These are phyloP conservation scores for Vaccinium vitisidaea DNA, from an alignment of 148 eudicot species.

Conservation along the genomic window DNA sequence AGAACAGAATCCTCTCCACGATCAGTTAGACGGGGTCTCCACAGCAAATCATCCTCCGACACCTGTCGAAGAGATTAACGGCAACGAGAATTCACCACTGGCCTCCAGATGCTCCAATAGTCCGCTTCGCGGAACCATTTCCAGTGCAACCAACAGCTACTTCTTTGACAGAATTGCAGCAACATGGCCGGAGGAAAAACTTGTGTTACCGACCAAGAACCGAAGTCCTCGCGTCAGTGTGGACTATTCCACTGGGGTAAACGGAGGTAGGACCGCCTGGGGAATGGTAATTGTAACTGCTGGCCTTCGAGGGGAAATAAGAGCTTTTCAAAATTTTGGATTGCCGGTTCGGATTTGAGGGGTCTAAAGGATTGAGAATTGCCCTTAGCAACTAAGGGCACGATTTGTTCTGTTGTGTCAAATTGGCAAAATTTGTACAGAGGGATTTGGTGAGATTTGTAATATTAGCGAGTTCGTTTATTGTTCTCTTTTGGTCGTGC, in stretches of 20 bases:
- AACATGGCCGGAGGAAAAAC: constrained; percentile 96
- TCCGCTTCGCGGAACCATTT: constrained; percentile 60
- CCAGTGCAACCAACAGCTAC: constrained; percentile 62
- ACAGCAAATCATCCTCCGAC: constrained; percentile 31
- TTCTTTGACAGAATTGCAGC: constrained; percentile 78
- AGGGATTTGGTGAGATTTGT: constrained; percentile 44
- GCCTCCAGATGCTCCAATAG: constrained; percentile 41
- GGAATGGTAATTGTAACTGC: constrained; percentile 95
- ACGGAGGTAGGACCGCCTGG: constrained; percentile 79
- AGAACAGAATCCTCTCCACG: constrained; percentile 35
- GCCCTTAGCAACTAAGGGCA: background rate
- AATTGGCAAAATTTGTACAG: constrained; percentile 48
- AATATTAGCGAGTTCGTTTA: constrained; percentile 43
- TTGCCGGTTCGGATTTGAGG: constrained; percentile 64
- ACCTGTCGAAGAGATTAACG: constrained; percentile 35
- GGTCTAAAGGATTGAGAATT: background rate
- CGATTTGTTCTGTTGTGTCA: background rate
- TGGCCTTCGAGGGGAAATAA: constrained; percentile 83
- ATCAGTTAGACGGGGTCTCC: constrained; percentile 46
- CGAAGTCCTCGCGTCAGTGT: constrained; percentile 56
- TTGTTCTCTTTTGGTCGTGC: constrained; percentile 31
- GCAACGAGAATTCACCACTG: constrained; percentile 51
- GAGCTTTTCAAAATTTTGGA: constrained; percentile 86
- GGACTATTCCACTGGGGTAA: constrained; percentile 44
- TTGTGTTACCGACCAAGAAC: constrained; percentile 51